A percentile compares a stretch with the other conserved stretches of the same genome.
phyloP scores from a whole-genome alignment of 2,329 filamentous ascomycete species.

The Onygena corvina region DNA sequence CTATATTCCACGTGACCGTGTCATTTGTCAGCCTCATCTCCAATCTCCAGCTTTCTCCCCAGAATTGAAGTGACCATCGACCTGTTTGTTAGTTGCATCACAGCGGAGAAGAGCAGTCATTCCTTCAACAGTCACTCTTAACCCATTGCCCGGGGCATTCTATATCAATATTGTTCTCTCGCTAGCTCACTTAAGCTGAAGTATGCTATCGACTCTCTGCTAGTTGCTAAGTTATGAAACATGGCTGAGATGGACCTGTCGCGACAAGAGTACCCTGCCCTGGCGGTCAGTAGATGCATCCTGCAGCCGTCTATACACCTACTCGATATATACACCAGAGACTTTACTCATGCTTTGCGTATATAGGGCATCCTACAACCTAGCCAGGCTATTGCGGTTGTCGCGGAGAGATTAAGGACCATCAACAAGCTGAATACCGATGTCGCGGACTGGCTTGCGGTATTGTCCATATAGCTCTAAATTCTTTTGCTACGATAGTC shows the following conservation, averaged over 20 bases:
- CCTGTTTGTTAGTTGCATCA: neutral
- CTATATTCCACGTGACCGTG: neutral
- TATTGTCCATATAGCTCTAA: conserved; percentile 35
- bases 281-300: conserved; percentile 60
- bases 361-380: conserved; percentile 66
- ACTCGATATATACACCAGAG: neutral
- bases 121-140: conserved; percentile 4
- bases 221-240: neutral
- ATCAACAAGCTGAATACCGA: conserved; percentile 78
- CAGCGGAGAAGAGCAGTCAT: conserved; percentile 6
- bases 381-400: conserved; percentile 62
- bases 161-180: no score
- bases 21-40: neutral
- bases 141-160: no score
- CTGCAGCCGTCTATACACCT: neutral
- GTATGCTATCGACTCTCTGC: neutral
- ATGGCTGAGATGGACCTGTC: conserved; percentile 54
- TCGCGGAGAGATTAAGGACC: conserved; percentile 78
- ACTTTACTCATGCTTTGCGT: neutral
- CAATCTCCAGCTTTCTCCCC: no score
- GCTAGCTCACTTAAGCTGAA: no score
- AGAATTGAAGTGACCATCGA: neutral
- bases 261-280: conserved; percentile 80
- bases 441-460: conserved; percentile 94
- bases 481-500: neutral